Evolutionary conservation across 2,329 filamentous ascomycete species (phyloP).

Genomic region (Botrytis porri): DNA sequence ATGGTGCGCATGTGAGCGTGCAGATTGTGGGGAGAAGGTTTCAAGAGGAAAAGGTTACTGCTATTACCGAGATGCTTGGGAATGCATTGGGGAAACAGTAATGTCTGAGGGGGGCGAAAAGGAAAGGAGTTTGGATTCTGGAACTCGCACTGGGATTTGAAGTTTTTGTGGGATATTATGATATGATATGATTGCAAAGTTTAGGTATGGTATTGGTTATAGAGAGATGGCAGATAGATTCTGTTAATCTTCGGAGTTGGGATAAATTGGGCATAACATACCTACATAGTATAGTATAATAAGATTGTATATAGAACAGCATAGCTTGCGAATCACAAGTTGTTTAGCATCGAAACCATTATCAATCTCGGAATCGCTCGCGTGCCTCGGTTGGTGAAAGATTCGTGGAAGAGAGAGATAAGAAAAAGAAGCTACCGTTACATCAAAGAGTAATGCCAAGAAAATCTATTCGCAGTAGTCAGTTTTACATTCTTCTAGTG

Average conservation of each 20-base stretch:
- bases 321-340: neutral
- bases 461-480: neutral
- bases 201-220: neutral
- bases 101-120: neutral
- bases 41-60: conserved; percentile 39
- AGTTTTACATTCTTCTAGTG: neutral
- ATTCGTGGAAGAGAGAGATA: neutral
- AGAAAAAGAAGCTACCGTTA: neutral
- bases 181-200: neutral
- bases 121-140: neutral
- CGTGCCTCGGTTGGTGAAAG: neutral
- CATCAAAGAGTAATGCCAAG: neutral
- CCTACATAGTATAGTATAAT: neutral
- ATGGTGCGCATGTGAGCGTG: conserved; percentile 34
- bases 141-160: neutral
- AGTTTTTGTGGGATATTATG: neutral
- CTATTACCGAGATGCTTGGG: conserved; percentile 41
- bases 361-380: neutral
- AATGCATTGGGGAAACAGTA: conserved; percentile 30
- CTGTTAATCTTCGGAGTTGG: neutral
- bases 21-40: conserved; percentile 36
- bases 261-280: neutral
- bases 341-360: neutral
- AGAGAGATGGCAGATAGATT: neutral
- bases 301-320: neutral